These are phyloP conservation scores for Blepharisma japonicum DNA, from an alignment of 73 alveolate species.

Conservation along the genomic window DNA sequence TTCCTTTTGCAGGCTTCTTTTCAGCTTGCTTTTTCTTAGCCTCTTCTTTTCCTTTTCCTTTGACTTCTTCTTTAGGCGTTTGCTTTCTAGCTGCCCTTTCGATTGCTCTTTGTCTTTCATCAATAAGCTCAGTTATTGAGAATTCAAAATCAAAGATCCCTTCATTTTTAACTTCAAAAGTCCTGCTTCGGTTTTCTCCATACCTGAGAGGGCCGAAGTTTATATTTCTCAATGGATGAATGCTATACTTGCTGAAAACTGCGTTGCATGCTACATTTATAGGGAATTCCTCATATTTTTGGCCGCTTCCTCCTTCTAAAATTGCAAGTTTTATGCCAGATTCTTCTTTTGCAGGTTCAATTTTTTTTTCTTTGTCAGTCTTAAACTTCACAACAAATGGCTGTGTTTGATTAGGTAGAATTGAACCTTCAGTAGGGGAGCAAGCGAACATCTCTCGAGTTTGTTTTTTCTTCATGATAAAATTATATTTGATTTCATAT, in stretches of 20 bases:
- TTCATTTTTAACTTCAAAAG: constrained; percentile 95
- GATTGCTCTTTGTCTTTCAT: constrained; percentile 83
- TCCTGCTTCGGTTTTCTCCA: constrained; percentile 87
- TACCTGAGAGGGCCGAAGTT: constrained; percentile 97
- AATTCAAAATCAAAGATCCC: constrained; percentile 96
- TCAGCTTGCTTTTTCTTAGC: constrained; percentile 84
- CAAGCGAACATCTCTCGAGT: constrained; percentile 90
- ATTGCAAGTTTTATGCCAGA: constrained; percentile 90
- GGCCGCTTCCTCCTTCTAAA: constrained; percentile 92
- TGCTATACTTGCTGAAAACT: constrained; percentile 90
- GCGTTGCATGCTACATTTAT: constrained; percentile 93
- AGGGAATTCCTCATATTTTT: constrained; percentile 84
- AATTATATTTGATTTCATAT: constrained; percentile 85
- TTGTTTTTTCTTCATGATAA: constrained; percentile 87
- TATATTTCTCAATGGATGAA: constrained; percentile 94
- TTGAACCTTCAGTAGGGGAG: constrained; percentile 93
- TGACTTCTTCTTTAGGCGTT: constrained; percentile 89
- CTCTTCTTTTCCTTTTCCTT: constrained; percentile 74
- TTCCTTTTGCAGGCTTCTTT: constrained; percentile 71
- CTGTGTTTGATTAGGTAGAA: constrained; percentile 92
- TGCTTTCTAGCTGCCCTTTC: constrained; percentile 75
- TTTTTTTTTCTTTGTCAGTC: constrained; percentile 87
- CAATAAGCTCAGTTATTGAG: constrained; percentile 91
- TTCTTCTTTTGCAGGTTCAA: constrained; percentile 89
- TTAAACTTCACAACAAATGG: constrained; percentile 85